These are phyloP conservation scores for Salix koriyanagi DNA, from an alignment of 345 rosid genomes.

Conservation along the genomic window DNA sequence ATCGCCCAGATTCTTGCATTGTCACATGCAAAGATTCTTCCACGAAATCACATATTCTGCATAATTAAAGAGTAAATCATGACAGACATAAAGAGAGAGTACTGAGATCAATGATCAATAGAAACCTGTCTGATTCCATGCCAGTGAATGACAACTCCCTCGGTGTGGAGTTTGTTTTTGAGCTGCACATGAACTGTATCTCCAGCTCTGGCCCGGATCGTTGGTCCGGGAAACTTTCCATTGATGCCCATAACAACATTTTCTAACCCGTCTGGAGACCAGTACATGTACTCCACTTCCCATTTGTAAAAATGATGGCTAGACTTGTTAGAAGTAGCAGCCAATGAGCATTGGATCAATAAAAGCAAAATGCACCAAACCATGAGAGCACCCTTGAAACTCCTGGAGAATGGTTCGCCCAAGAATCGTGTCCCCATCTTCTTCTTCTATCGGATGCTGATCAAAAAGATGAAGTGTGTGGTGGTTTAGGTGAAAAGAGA, in stretches of 20 bases:
- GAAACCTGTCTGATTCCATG: slow-evolving; percentile 86
- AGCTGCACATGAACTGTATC: slow-evolving; percentile 57
- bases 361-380: neutral
- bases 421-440: neutral
- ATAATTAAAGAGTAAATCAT: no score
- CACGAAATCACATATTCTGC: neutral
- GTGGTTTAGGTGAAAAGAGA: neutral
- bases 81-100: neutral
- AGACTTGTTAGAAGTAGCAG: neutral
- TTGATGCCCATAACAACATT: slow-evolving; percentile 63
- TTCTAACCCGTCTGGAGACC: slow-evolving; percentile 79
- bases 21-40: neutral
- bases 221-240: slow-evolving; percentile 86
- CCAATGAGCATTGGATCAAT: neutral
- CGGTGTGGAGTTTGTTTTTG: slow-evolving; percentile 61
- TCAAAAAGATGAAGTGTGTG: neutral
- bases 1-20: no score
- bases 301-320: slow-evolving; percentile 25
- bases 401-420: neutral
- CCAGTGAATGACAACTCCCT: slow-evolving; percentile 90
- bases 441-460: neutral
- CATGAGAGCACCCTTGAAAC: neutral
- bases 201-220: slow-evolving; percentile 55
- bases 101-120: neutral
- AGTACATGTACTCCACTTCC: slow-evolving; percentile 57